These are phyloP conservation scores for Jatropha curcas DNA, from an alignment of 345 rosid species.

Conservation along the genomic window DNA sequence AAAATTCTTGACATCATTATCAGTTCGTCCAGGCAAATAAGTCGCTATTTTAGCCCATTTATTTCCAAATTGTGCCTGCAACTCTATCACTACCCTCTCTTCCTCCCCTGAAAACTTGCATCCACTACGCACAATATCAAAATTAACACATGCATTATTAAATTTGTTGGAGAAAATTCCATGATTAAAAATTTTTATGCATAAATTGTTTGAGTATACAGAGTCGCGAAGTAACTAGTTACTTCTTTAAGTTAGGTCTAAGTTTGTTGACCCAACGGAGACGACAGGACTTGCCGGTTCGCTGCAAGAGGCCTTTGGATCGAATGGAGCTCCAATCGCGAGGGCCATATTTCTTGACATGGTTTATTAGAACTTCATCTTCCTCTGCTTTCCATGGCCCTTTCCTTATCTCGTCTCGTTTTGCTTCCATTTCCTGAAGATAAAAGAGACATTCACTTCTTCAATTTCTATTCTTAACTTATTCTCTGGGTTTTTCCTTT, in stretches of 20 bases:
- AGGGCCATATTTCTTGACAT: constrained; percentile 73
- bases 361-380: constrained; percentile 72
- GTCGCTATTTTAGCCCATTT: constrained; percentile 98
- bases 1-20: constrained; percentile 92
- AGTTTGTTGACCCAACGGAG: constrained; percentile 99
- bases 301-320: constrained; percentile 88
- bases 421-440: constrained; percentile 36
- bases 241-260: constrained; percentile 87
- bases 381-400: constrained; percentile 97
- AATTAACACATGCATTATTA: neutral
- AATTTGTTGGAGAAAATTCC: neutral
- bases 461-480: neutral
- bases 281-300: constrained; percentile 95
- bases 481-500: neutral
- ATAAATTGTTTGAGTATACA: neutral
- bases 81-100: constrained; percentile 84
- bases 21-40: constrained; percentile 76
- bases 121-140: constrained; percentile 42
- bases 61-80: constrained; percentile 81
- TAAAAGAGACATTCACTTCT: neutral
- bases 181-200: neutral
- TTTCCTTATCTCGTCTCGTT: constrained; percentile 60
- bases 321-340: constrained; percentile 99
- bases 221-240: neutral
- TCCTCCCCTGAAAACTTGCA: constrained; percentile 90